Evolutionary conservation across 176 grass and related monocot genomes (phyloP).

Genomic region (Carex littledalei): DNA sequence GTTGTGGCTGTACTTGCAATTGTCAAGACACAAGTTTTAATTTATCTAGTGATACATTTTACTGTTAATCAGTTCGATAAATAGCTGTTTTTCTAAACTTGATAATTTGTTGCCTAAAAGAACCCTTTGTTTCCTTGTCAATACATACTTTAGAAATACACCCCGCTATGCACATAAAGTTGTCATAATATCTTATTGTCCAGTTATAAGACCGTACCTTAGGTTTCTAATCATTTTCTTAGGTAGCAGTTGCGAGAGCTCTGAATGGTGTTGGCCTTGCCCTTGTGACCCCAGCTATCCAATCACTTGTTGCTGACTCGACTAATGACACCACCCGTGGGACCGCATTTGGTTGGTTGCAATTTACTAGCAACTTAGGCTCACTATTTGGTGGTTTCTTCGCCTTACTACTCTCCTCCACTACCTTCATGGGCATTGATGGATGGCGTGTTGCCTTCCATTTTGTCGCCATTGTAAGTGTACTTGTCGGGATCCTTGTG

Average conservation of each 20-base stretch:
- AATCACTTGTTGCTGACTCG: slow-evolving; percentile 76
- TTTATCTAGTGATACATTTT: background rate
- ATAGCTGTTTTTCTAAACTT: background rate
- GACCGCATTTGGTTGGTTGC: slow-evolving; percentile 74
- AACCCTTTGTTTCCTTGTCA: background rate
- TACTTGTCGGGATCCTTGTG: slow-evolving; percentile 45
- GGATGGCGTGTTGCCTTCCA: slow-evolving; percentile 80
- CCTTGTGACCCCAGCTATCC: slow-evolving; percentile 66
- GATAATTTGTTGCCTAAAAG: background rate
- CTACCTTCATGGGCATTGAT: slow-evolving; percentile 52
- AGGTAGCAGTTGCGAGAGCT: slow-evolving; percentile 73
- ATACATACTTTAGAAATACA: background rate
- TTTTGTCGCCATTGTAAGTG: slow-evolving; percentile 56
- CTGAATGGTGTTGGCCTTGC: slow-evolving; percentile 77
- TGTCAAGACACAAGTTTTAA: background rate
- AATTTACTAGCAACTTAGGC: slow-evolving; percentile 71
- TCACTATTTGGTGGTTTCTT: slow-evolving; percentile 63
- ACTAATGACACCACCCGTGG: slow-evolving; percentile 62
- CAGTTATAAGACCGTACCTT: background rate
- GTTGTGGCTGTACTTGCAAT: background rate
- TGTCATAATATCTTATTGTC: background rate
- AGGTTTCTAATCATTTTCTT: background rate
- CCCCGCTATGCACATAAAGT: background rate
- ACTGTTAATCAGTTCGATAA: background rate
- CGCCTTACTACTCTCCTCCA: slow-evolving; percentile 49